These are phyloP conservation scores for Metarhizium album DNA, from an alignment of 2,329 filamentous ascomycete species.

Conservation along the genomic window DNA sequence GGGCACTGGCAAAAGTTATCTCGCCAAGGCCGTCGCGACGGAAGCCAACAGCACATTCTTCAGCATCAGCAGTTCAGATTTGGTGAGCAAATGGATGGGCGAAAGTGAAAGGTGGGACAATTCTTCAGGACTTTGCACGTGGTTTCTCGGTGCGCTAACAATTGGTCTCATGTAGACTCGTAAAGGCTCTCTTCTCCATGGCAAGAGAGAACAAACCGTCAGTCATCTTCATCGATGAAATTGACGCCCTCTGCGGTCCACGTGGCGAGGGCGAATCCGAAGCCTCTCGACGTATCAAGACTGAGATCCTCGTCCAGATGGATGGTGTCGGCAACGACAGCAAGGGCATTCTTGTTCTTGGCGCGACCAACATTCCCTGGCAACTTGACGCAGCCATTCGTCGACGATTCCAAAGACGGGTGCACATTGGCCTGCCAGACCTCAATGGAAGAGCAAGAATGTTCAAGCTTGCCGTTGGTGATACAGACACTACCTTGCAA, in stretches of 20 bases:
- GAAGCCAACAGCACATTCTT: conserved; percentile 99
- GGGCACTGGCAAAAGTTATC: conserved; percentile 93
- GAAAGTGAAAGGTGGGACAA: conserved; percentile 76
- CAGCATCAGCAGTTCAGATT: conserved; percentile 91
- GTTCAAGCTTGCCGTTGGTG: conserved; percentile 92
- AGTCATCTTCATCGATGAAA: conserved; percentile 98
- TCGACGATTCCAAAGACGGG: conserved; percentile 87
- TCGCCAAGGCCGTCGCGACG: conserved; percentile 94
- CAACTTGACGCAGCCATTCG: conserved; percentile 94
- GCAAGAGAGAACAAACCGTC: conserved; percentile 95
- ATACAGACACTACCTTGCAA: conserved; percentile 77
- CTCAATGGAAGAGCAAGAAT: conserved; percentile 76
- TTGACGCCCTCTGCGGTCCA: conserved; percentile 90
- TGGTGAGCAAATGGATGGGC: conserved; percentile 99
- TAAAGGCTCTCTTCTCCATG: conserved; percentile 96
- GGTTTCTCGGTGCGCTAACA: conserved; percentile 13
- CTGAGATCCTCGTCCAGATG: conserved; percentile 97
- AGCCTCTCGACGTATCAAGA: conserved; percentile 95
- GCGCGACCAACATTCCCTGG: conserved; percentile 98
- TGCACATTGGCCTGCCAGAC: conserved; percentile 92
- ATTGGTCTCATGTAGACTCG: conserved; percentile 47
- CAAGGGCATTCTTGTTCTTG: conserved; percentile 85
- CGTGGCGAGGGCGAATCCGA: conserved; percentile 93
- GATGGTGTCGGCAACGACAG: conserved; percentile 96
- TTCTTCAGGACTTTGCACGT: not conserved